phyloP scores from a whole-genome alignment of 192 early-diverging fungal genomes.

The Backusella tarrabulga region DNA sequence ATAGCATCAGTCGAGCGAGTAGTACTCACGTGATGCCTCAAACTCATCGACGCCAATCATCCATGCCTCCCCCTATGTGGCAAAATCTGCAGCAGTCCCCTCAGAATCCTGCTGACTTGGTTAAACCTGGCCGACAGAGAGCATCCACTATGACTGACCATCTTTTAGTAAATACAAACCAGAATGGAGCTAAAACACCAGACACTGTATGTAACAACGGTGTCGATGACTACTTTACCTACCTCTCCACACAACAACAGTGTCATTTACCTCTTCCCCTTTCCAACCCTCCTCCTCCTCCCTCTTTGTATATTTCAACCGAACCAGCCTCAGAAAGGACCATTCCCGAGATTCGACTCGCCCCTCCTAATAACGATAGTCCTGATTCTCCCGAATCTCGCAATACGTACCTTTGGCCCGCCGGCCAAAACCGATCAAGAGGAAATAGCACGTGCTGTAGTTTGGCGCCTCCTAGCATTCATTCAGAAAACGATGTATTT shows the following conservation, averaged over 20 bases:
- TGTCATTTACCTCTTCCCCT: background rate
- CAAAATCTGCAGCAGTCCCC: background rate
- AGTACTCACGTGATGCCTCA: background rate
- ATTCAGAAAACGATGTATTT: constrained; percentile 6
- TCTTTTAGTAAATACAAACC: background rate
- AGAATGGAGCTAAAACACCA: background rate
- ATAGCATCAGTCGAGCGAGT: constrained; percentile 4
- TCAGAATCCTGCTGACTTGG: background rate
- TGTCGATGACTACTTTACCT: constrained; percentile 11
- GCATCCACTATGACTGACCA: constrained; percentile 14
- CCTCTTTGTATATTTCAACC: constrained; percentile 2
- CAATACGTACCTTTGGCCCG: background rate
- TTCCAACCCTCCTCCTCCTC: background rate
- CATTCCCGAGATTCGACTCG: constrained; percentile 20
- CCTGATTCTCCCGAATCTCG: background rate
- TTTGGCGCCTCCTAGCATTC: constrained; percentile 1
- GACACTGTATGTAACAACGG: background rate
- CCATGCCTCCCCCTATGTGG: constrained; percentile 17
- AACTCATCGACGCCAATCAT: background rate
- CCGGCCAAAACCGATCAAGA: background rate
- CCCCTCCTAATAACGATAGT: constrained; percentile 7
- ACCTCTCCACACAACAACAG: background rate
- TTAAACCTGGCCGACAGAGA: background rate
- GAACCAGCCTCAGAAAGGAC: background rate
- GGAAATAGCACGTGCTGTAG: constrained; percentile 4